These are phyloP conservation scores for Ascochyta clinopodiicola DNA, from an alignment of 2,329 filamentous ascomycete genomes.

Conservation along the genomic window DNA sequence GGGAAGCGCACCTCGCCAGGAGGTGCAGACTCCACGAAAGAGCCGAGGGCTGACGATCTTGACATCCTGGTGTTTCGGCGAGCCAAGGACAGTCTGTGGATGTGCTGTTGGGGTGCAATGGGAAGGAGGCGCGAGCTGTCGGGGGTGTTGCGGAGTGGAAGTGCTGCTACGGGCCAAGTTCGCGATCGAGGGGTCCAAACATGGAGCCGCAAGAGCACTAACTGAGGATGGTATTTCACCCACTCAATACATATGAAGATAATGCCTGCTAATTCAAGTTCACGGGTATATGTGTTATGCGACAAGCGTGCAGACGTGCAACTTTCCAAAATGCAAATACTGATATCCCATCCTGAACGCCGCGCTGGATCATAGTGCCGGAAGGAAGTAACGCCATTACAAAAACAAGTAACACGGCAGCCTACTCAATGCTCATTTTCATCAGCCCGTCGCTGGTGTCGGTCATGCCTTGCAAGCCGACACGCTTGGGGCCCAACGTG, in stretches of 20 bases:
- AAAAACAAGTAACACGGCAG: background rate
- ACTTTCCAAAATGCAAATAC: conserved; percentile 1
- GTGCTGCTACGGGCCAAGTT: conserved; percentile 23
- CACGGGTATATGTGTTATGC: conserved; percentile 2
- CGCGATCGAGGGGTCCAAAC: conserved; percentile 29
- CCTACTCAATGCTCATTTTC: conserved; percentile 92
- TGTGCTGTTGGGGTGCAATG: conserved; percentile 14
- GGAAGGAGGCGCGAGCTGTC: conserved; percentile 5
- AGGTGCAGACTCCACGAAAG: conserved; percentile 92
- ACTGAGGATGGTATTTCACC: background rate
- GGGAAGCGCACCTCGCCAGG: conserved; percentile 82
- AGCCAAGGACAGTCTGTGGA: background rate
- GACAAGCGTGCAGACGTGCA: conserved; percentile 1
- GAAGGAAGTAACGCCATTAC: conserved; percentile 2
- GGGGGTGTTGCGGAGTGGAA: conserved; percentile 29
- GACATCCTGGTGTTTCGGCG: conserved; percentile 33
- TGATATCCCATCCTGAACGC: conserved; percentile 27
- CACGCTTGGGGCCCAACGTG: conserved; percentile 53
- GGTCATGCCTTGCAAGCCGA: conserved; percentile 82
- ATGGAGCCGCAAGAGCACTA: conserved; percentile 16
- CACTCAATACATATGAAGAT: background rate
- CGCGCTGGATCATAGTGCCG: conserved; percentile 29
- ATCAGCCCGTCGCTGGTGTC: conserved; percentile 95
- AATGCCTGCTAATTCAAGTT: background rate
- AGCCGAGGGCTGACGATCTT: conserved; percentile 58